Evolutionary conservation across 495 filamentous ascomycete species (phyloP).

Genomic region (Aspergillus taichungensis): DNA sequence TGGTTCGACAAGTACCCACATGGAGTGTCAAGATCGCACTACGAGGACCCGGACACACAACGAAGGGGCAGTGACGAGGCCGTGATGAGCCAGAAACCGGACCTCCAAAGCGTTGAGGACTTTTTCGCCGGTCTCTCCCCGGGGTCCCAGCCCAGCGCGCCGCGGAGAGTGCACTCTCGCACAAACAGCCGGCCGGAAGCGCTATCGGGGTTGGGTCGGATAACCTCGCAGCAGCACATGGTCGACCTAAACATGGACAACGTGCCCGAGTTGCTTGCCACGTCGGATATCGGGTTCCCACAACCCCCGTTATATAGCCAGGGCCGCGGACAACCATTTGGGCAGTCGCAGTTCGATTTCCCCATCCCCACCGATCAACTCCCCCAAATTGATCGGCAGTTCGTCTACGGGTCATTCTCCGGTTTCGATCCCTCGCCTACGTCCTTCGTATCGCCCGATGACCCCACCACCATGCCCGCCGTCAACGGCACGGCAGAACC

Average conservation of each 20-base stretch:
- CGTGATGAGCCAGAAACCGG: constrained; percentile 73
- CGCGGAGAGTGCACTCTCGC: constrained; percentile 31
- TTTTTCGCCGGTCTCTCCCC: constrained; percentile 83
- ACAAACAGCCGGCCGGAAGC: constrained; percentile 27
- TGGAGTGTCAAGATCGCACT: constrained; percentile 75
- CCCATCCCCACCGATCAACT: constrained; percentile 35
- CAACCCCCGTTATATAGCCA: constrained; percentile 29
- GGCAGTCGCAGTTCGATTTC: constrained; percentile 32
- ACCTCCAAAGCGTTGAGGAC: constrained; percentile 88
- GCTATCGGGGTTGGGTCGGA: constrained; percentile 17
- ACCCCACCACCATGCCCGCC: constrained; percentile 17
- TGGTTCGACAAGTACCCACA: constrained; percentile 97
- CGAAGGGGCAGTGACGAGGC: constrained; percentile 70
- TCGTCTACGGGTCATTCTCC: constrained; percentile 71
- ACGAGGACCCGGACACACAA: constrained; percentile 65
- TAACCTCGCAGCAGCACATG: constrained; percentile 23
- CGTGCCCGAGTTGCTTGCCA: constrained; percentile 24
- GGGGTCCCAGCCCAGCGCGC: constrained; percentile 40
- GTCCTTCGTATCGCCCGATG: constrained; percentile 23
- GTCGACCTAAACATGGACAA: constrained; percentile 29
- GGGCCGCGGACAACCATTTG: constrained; percentile 27
- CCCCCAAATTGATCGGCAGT: constrained; percentile 64
- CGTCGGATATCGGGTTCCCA: constrained; percentile 37
- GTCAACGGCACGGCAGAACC: constrained; percentile 16
- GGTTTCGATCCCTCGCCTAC: constrained; percentile 43